Conservation (phyloP, 768 basidiomycete species). For the Mrakia gelida region DNA sequence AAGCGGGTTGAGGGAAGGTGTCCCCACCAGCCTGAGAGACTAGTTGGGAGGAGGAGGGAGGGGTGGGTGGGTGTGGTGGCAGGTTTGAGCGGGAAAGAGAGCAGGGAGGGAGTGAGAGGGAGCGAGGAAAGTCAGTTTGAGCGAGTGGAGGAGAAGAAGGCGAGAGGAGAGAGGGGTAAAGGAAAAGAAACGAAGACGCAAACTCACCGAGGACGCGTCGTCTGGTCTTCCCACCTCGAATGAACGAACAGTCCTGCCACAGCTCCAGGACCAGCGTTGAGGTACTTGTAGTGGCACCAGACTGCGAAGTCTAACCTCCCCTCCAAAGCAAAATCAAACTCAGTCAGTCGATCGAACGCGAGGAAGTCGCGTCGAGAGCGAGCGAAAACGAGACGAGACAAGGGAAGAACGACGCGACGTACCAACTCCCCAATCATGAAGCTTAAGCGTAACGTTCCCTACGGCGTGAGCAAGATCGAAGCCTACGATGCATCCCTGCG, state of each 20-base stretch:
- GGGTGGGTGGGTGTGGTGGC: conserved; percentile 36
- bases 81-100: conserved; percentile 24
- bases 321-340: not conserved
- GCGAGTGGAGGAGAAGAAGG: too few species aligned
- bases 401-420: conserved; percentile 3
- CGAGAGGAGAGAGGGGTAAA: conserved; percentile 30
- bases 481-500: conserved; percentile 84
- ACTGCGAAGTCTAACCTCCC: conserved; percentile 73
- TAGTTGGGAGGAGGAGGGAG: conserved; percentile 41
- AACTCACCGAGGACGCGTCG: conserved; percentile 12
- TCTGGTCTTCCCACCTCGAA: conserved; percentile 60
- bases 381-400: too few species aligned
- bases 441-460: conserved; percentile 81
- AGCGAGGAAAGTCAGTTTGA: too few species aligned
- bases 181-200: not conserved
- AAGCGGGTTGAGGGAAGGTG: conserved; percentile 83
- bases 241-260: conserved; percentile 81
- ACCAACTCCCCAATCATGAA: conserved; percentile 82
- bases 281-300: conserved; percentile 97
- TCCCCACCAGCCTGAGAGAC: conserved; percentile 97
- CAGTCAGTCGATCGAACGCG: not conserved
- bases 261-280: conserved; percentile 94
- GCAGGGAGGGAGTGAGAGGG: too few species aligned
- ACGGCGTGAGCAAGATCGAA: conserved; percentile 96
- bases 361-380: not conserved